Conservation (phyloP, 208 protist genomes). For the Spironucleus salmonicida region DNA sequence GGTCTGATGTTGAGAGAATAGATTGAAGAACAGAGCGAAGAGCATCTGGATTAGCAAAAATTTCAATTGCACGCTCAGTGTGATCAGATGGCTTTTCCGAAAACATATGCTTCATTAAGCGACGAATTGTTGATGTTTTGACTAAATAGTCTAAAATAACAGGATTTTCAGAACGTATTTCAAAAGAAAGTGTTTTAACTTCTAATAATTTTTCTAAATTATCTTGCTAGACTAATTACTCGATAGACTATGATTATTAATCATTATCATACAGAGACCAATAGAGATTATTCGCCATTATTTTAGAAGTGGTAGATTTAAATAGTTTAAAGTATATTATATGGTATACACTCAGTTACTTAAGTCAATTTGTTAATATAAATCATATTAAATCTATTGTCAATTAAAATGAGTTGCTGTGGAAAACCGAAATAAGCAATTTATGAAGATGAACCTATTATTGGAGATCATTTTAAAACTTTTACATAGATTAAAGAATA, state of each 20-base stretch:
- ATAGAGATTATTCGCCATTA: slow-evolving; percentile 3
- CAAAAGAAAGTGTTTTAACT: slow-evolving; percentile 22
- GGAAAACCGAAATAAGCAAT: no score
- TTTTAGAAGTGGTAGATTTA: no score
- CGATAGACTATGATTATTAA: not conserved
- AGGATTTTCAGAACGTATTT: not conserved
- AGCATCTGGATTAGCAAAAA: not conserved
- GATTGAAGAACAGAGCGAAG: not conserved
- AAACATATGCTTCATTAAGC: slow-evolving; percentile 1
- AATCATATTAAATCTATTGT: no score
- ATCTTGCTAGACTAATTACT: not conserved
- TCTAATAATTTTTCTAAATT: slow-evolving; percentile 17
- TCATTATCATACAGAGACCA: slow-evolving; percentile 10
- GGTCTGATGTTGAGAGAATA: not conserved
- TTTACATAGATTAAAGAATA: no score
- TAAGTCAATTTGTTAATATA: no score
- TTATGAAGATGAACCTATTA: no score
- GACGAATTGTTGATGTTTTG: not conserved
- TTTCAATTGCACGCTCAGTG: slow-evolving; percentile 20
- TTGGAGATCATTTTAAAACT: no score
- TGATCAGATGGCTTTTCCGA: not conserved
- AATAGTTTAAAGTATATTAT: no score
- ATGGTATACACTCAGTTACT: no score
- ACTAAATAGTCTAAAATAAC: slow-evolving; percentile 4
- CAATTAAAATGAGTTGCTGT: no score